Evolutionary conservation across 225 moss, liverwort and hornwort species (phyloP).

Genomic region (Anthoceros angustus): DNA sequence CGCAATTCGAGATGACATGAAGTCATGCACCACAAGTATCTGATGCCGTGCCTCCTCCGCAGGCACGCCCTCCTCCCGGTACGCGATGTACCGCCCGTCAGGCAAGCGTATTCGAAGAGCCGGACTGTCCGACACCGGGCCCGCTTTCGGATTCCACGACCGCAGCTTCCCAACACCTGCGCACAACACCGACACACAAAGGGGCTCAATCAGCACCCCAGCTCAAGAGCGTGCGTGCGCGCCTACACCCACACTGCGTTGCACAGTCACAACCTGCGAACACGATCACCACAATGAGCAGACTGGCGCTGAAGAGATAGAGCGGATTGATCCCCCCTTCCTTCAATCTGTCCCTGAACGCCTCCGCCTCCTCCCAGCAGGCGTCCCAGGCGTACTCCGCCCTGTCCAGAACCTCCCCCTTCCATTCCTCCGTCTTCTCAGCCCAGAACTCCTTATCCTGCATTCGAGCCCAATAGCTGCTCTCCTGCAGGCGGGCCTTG

Average conservation of each 20-base stretch:
- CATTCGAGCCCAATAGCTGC: background rate
- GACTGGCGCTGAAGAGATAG: background rate
- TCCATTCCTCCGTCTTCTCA: background rate
- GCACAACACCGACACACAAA: background rate
- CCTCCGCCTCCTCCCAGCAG: background rate
- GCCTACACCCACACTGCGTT: too few relatives aligned
- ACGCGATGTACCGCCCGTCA: conserved; percentile 42
- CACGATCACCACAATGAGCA: background rate
- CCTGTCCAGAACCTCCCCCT: background rate
- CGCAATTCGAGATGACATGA: conserved; percentile 38
- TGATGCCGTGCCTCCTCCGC: conserved; percentile 28
- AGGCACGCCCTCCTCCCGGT: conserved; percentile 29
- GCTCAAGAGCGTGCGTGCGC: too few relatives aligned
- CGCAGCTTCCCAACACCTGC: background rate
- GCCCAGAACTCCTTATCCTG: background rate
- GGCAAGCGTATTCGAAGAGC: conserved; percentile 13
- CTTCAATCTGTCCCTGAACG: background rate
- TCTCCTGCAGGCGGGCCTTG: background rate
- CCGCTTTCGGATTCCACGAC: background rate
- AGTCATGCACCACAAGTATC: conserved; percentile 37
- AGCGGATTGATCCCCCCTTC: background rate
- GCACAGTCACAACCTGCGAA: background rate
- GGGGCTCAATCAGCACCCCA: too few relatives aligned
- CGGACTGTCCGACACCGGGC: background rate
- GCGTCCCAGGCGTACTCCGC: background rate